Evolutionary conservation across 768 basidiomycete species (phyloP), one percentile per base, ranked within the genome.

Genomic region (Sporobolomyces phaffii): DNA sequence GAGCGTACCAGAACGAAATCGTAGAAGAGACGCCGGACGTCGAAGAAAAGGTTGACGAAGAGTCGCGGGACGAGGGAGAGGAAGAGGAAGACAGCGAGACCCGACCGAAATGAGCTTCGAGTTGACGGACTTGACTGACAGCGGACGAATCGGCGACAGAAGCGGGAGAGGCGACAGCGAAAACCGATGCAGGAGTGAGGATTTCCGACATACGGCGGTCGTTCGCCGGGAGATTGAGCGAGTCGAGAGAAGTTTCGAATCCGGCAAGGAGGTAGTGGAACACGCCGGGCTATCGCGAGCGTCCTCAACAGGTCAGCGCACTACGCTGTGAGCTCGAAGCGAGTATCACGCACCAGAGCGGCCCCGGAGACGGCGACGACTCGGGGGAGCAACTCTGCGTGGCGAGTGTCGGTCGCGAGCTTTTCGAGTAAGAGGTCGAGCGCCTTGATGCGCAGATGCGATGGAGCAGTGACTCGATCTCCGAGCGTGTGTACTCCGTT

Each of bases 401-500:
- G 52, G 5, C 52, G 63, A 11, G 52, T 49, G 9, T 64, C 53
- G 38, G 45, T 36, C 1, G 48, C 26, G 26, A 69, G 52, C 60
- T 69, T 69, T 26, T 61, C 62, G 28, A 69, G 44, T 10, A 69
- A 34, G 15, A 65, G 24, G 53, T 69, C 68, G 28, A 69, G 49
- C 6, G 59, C 68, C 18, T 41, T 38, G 24, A 69, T 3, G 18
- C 68, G 45, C 20, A 61, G 14, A 18, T 48, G 52, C 18, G 52
- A 57, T 3, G 63, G 68, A 11, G 26, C 33, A 3, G 68, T 65
- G 41, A 69, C 59, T 22, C 43, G 26, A 44, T 64, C 60, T 4
- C 68, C 63, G 20, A 58, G 20, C 0, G 63, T 69, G 38, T 61
- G 48, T 29, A 57, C 59, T 9, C 68, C 68, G 22, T 65, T 31